Conservation (phyloP, 2,329 filamentous ascomycete genomes). For the Epichloe amarillans region DNA sequence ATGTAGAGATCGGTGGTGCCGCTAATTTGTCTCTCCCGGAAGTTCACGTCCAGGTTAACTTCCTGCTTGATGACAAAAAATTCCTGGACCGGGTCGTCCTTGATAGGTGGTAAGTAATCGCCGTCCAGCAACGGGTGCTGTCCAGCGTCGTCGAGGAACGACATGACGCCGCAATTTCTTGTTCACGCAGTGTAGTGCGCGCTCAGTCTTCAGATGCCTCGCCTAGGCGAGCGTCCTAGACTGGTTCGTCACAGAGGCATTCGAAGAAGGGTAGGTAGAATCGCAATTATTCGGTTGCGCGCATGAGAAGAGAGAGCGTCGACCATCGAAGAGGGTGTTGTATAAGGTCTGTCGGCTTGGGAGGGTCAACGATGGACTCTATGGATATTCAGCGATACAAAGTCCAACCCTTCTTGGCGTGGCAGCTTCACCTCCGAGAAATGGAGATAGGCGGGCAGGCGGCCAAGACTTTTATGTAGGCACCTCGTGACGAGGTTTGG, state of each 20-base stretch:
- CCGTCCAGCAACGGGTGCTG: slow-evolving; percentile 18
- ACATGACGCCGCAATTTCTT: slow-evolving; percentile 4
- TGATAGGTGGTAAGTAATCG: slow-evolving; percentile 19
- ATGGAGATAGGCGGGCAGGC: no score
- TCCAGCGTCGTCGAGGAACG: slow-evolving; percentile 1
- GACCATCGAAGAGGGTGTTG: neutral
- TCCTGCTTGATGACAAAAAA: slow-evolving; percentile 64
- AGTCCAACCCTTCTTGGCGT: neutral
- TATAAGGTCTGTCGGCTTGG: neutral
- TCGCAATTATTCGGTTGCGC: neutral
- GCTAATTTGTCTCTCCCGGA: slow-evolving; percentile 57
- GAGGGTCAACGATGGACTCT: neutral
- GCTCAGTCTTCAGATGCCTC: slow-evolving; percentile 3
- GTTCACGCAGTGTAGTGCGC: neutral
- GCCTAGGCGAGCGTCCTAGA: slow-evolving; percentile 3
- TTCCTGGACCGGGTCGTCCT: slow-evolving; percentile 24
- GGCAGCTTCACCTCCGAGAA: no score
- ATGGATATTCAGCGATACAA: neutral
- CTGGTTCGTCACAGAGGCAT: neutral
- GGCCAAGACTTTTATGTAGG: no score
- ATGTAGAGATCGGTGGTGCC: slow-evolving; percentile 76
- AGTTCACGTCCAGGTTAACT: slow-evolving; percentile 81
- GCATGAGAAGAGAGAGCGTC: neutral
- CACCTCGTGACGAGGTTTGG: neutral
- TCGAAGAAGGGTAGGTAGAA: neutral